Conservation (phyloP, 371 early-diverging fungal species). For the Umbelopsis sp. region DNA sequence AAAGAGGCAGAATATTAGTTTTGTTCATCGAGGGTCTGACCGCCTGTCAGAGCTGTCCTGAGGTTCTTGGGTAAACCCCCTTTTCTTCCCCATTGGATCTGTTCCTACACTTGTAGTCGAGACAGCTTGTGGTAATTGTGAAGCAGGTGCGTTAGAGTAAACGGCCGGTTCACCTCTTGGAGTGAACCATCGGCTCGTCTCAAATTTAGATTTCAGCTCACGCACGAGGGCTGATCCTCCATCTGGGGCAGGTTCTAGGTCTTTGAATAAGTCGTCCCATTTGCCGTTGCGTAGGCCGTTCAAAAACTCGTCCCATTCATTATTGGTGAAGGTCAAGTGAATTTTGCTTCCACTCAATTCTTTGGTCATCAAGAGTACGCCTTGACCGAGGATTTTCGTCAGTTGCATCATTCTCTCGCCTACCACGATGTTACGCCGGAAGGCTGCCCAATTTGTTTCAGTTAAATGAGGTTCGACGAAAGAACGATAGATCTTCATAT, state of each 20-base stretch:
- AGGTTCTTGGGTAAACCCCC: too few species aligned
- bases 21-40: neutral
- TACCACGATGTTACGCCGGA: slow-evolving; percentile 53
- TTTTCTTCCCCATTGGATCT: too few species aligned
- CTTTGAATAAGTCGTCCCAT: slow-evolving; percentile 42
- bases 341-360: slow-evolving; percentile 53
- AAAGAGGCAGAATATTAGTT: neutral
- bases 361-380: slow-evolving; percentile 51
- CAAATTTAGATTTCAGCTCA: slow-evolving; percentile 39
- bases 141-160: neutral
- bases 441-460: slow-evolving; percentile 55
- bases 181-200: slow-evolving; percentile 43
- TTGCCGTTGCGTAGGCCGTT: slow-evolving; percentile 36
- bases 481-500: slow-evolving; percentile 50
- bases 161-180: slow-evolving; percentile 2
- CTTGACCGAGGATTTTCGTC: slow-evolving; percentile 47
- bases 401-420: slow-evolving; percentile 54
- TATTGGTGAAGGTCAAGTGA: slow-evolving; percentile 54
- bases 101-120: too few species aligned
- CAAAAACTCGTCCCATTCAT: slow-evolving; percentile 56
- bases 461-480: slow-evolving; percentile 50
- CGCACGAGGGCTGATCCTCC: slow-evolving; percentile 27
- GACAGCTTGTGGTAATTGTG: too few species aligned
- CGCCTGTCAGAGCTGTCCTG: too few species aligned
- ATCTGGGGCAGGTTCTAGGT: slow-evolving; percentile 20